Evolutionary conservation across 345 rosid species (phyloP).

Genomic region (Isatis tinctoria): DNA sequence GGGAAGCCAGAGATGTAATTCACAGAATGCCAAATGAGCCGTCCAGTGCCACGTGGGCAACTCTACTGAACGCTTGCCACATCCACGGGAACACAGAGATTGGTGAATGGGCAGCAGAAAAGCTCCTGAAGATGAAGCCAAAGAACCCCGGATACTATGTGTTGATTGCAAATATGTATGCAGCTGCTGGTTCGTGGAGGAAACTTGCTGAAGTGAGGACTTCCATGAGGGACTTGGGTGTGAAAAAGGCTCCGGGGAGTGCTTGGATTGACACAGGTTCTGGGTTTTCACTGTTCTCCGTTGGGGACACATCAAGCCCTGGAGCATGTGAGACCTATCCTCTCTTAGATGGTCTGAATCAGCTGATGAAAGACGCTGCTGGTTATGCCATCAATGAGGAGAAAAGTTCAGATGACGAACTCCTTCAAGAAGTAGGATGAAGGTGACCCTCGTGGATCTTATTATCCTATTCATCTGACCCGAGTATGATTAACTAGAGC

Average conservation of each 20-base stretch:
- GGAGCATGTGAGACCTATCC: constrained; percentile 38
- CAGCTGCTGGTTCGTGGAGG: constrained; percentile 62
- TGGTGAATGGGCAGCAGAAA: constrained; percentile 84
- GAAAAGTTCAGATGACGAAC: constrained; percentile 32
- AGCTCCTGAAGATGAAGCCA: constrained; percentile 52
- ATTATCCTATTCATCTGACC: too few species aligned
- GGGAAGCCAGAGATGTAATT: constrained; percentile 48
- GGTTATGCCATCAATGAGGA: constrained; percentile 23
- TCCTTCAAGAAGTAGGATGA: constrained; percentile 33
- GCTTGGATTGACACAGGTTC: constrained; percentile 60
- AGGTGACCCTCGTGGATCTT: background rate
- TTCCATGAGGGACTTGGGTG: constrained; percentile 61
- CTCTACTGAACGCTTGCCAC: constrained; percentile 61
- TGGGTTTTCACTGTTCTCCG: constrained; percentile 53
- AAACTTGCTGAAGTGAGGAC: constrained; percentile 66
- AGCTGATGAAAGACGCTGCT: constrained; percentile 49
- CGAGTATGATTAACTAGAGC: background rate
- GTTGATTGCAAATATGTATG: constrained; percentile 70
- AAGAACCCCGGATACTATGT: constrained; percentile 68
- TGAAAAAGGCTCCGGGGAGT: constrained; percentile 70
- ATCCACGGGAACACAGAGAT: constrained; percentile 51
- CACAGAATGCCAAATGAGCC: constrained; percentile 55
- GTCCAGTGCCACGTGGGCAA: constrained; percentile 63
- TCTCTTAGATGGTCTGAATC: constrained; percentile 57
- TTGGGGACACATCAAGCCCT: constrained; percentile 51